Evolutionary conservation across 768 basidiomycete species (phyloP).

Genomic region (Mycena polygramma): DNA sequence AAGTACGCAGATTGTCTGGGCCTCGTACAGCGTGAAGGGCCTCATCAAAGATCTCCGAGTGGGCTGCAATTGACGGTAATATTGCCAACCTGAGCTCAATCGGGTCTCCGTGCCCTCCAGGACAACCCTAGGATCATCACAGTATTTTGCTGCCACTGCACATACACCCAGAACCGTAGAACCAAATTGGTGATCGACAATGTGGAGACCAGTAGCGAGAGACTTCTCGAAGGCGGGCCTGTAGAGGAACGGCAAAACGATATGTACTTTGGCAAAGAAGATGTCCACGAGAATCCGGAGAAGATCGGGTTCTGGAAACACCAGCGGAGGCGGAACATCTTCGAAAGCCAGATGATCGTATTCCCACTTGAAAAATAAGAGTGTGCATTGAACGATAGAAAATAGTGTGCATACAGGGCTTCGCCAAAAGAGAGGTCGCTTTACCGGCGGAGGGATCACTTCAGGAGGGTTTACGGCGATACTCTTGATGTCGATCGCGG

Average conservation of each 20-base stretch:
- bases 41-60: slow-evolving; percentile 62
- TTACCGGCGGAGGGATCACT: slow-evolving; percentile 7
- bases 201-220: slow-evolving; percentile 53
- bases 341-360: slow-evolving; percentile 17
- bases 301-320: slow-evolving; percentile 57
- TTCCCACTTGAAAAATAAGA: slow-evolving; percentile 34
- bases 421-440: slow-evolving; percentile 39
- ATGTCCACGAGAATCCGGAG: slow-evolving; percentile 58
- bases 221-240: slow-evolving; percentile 62
- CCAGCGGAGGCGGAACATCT: slow-evolving; percentile 36
- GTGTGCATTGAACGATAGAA: not conserved
- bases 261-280: slow-evolving; percentile 61
- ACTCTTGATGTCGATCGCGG: slow-evolving; percentile 56
- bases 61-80: slow-evolving; percentile 62
- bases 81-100: slow-evolving; percentile 58
- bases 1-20: slow-evolving; percentile 65
- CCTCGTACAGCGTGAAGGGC: slow-evolving; percentile 66
- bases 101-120: slow-evolving; percentile 43
- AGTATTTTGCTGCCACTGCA: slow-evolving; percentile 62
- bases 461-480: slow-evolving; percentile 43
- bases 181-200: slow-evolving; percentile 55
- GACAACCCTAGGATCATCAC: slow-evolving; percentile 55
- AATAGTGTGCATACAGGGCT: slow-evolving; percentile 36
- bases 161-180: slow-evolving; percentile 64
- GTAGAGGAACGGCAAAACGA: slow-evolving; percentile 62